Evolutionary conservation across 164 flowering plant species (phyloP).

Genomic region (Aristolochia contorta): DNA sequence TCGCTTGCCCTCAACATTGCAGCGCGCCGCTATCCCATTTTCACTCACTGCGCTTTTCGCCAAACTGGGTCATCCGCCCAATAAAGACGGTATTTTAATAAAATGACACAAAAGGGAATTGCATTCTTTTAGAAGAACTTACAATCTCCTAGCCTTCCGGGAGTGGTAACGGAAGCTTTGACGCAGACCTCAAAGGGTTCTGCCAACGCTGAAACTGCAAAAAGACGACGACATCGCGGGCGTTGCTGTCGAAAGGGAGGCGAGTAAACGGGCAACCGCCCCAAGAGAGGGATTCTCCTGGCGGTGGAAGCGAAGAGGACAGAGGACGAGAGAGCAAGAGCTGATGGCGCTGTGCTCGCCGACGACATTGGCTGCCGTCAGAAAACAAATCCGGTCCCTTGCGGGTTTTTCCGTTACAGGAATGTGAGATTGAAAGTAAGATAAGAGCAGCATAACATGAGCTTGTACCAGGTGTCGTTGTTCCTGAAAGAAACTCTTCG

Average conservation of each 20-base stretch:
- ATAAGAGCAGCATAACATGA: too few species aligned
- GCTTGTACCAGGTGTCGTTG: too few species aligned
- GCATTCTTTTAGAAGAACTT: not conserved
- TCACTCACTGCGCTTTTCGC: too few species aligned
- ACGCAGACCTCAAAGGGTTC: constrained; percentile 70
- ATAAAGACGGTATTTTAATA: too few species aligned
- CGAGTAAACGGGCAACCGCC: not conserved
- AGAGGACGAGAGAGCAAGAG: constrained; percentile 7
- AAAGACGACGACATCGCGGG: constrained; percentile 4
- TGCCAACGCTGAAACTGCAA: constrained; percentile 27
- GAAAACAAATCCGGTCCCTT: too few species aligned
- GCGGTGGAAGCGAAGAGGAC: not conserved
- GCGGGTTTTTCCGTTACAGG: too few species aligned
- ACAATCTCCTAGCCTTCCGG: constrained; percentile 85
- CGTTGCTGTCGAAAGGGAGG: not conserved
- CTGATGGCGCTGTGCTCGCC: not conserved
- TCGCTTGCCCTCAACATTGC: too few species aligned
- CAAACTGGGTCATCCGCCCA: too few species aligned
- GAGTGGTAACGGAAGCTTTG: constrained; percentile 62
- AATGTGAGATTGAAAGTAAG: too few species aligned
- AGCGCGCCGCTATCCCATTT: too few species aligned
- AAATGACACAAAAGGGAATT: too few species aligned
- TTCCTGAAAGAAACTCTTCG: too few species aligned
- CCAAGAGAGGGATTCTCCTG: not conserved
- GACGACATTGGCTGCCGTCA: constrained; percentile 1